Evolutionary conservation across 2,329 filamentous ascomycete species (phyloP), one percentile per base, ranked within the genome.

Genomic region (Penicillium polonicum): DNA sequence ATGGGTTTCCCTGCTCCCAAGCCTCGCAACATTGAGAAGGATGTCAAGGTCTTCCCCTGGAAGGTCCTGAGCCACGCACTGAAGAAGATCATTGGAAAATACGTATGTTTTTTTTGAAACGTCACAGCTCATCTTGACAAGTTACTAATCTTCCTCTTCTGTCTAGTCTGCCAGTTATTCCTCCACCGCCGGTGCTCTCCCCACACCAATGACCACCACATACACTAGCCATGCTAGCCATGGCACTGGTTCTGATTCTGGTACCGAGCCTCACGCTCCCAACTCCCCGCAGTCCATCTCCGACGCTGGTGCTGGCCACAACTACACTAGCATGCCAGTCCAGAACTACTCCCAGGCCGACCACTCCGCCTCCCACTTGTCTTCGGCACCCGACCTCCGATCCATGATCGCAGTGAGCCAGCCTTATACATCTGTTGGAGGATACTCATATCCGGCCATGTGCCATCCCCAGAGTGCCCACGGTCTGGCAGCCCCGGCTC

Each of bases 61-160:
- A 94, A 92, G 75, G 91, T 94, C 59, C 82, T 99, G 44, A 85
- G 85, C 48, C 84, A 87, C 59, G 93, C 94, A 0, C 82, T 99
- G 64, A 96, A 95, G 83, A 99, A 99, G 81, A 97, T 99, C 70
- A 96, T 99, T 72, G 88, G 91, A 69, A 99, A 99, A 88, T 99
- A 97, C 76, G 85, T 86, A 78, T 77, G 85, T 83, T 61, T 61
- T 61, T 61, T 58, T 59, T 56, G 50, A 59, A 43, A n/a, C 25
- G 48, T 36, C 8, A 6, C 15, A 10, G 21, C 29, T 36, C 23
- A 38, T 38, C 49, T 25, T 17, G 4, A 19, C 61, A 64, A 62
- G 61, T 59, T 60, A 57, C 67, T 69, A 60, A 72, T 53, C 12
- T 41, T 41, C 49, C 1, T 36, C 51, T 13, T 17, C 57, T 19